These are phyloP conservation scores for Goffeauzyma gilvescens DNA, from an alignment of 768 basidiomycete species.

Conservation along the genomic window DNA sequence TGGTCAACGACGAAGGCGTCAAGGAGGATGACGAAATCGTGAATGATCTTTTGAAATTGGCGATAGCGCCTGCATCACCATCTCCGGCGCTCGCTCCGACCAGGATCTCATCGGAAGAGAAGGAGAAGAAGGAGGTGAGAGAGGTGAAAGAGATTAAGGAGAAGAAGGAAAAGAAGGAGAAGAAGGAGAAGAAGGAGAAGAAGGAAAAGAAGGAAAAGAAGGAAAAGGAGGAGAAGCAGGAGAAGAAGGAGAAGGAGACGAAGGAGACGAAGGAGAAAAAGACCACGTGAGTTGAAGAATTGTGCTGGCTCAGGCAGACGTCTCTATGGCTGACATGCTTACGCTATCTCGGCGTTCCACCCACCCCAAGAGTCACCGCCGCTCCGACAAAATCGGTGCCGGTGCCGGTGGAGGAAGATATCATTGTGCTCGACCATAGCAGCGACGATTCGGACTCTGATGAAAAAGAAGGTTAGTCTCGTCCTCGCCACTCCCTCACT, in stretches of 20 bases:
- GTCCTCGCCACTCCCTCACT: too few species aligned
- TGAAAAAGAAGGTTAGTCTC: background rate
- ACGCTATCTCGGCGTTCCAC: too few species aligned
- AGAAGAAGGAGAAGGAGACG: slow-evolving; percentile 52
- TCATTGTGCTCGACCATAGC: background rate
- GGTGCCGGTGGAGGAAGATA: background rate
- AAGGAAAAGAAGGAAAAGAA: slow-evolving; percentile 52
- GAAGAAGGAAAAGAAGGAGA: slow-evolving; percentile 44
- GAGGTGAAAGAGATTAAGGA: slow-evolving; percentile 45
- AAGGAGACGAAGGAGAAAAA: slow-evolving; percentile 38
- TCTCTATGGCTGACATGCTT: background rate
- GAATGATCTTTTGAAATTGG: slow-evolving; percentile 40
- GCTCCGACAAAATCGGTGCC: too few species aligned
- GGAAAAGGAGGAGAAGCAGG: slow-evolving; percentile 55
- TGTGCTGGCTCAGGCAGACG: background rate
- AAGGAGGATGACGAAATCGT: background rate
- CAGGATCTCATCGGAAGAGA: slow-evolving; percentile 57
- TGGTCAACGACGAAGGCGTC: background rate
- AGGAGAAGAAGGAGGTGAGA: slow-evolving; percentile 50
- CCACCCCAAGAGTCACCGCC: too few species aligned
- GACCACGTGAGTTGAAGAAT: too few species aligned
- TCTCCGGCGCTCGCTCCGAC: too few species aligned
- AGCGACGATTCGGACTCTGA: background rate
- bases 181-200: slow-evolving; percentile 46
- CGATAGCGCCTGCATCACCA: too few species aligned